Base-by-base conservation (phyloP, 2,329 filamentous ascomycete species). In the Fusarium pseudonygamai region DNA sequence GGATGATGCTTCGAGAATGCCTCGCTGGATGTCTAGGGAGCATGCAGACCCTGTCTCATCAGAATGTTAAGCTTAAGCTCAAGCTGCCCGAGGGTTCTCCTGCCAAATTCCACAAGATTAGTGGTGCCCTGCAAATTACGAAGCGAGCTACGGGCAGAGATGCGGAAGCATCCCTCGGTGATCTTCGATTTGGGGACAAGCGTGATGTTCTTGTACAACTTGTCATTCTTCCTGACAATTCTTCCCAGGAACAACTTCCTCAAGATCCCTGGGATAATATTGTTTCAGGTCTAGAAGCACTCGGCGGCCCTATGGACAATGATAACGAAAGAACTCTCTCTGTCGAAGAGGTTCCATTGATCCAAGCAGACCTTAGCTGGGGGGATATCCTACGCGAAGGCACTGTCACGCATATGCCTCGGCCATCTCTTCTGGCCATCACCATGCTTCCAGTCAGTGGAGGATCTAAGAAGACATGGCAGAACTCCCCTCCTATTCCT, bases 1-100 rank as follows among this genome's bases (percentile, higher is more conserved):
- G 96, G 96, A 98, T 98, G 96, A 99, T 98, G 96, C 88, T 99
- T 40, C 92, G 96, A 34, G 96, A 99, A 82, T 98, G 96, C 81
- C 88, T 98, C 49, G 96, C 95, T 30, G 96, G 96, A 47, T 98
- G 96, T 78, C 86, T 99, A 34, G 96, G 96, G 52, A 92, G 94
- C 20, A 89, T 98, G 80, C 96, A 99, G 82, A 95, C 94, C 5
- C 92, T 94, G 34, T 98, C 96, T n/a, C 96, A 99, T 81, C 96
- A 98, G 81, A 98, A 98, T 79, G 96, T 97, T 64, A 98, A 97
- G 85, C 88, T 99, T 61, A 97, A 97, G 85, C 90, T 99, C 64
- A 93, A 94, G 77, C 85, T 99, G 13, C 96, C 96, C 0, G 96
- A 99, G 84, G 96, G 96, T 26, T 99, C 96, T 6, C 96, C 96